Evolutionary conservation across 2,329 filamentous ascomycete genomes (phyloP).

Genomic region (Aspergillus arachidicola): DNA sequence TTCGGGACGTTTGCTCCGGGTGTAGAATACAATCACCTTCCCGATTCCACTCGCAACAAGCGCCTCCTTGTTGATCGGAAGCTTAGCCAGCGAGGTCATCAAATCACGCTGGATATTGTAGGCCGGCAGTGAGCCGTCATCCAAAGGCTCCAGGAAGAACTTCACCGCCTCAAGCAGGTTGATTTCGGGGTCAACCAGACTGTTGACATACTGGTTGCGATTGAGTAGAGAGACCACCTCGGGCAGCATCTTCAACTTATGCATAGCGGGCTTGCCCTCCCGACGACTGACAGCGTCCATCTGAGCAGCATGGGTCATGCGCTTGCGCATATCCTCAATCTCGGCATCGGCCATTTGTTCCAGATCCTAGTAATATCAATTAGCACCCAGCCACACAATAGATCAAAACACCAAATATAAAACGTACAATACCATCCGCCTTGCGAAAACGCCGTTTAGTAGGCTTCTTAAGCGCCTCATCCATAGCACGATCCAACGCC

Average conservation of each 20-base stretch:
- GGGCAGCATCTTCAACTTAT: constrained; percentile 92
- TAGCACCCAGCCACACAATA: background rate
- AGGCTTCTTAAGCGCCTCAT: constrained; percentile 82
- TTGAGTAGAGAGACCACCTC: constrained; percentile 88
- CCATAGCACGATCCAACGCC: constrained; percentile 83
- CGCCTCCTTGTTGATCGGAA: constrained; percentile 89
- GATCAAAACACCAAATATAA: background rate
- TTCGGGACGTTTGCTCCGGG: constrained; percentile 88
- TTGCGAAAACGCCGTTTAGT: constrained; percentile 70
- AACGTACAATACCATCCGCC: constrained; percentile 81
- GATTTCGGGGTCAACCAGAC: constrained; percentile 88
- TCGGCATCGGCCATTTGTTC: constrained; percentile 89
- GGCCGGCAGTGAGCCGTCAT: constrained; percentile 89
- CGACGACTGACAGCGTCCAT: constrained; percentile 82
- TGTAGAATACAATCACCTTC: constrained; percentile 96
- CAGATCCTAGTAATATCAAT: constrained; percentile 64
- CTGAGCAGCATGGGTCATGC: constrained; percentile 89
- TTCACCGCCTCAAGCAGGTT: constrained; percentile 94
- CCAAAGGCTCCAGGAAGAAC: constrained; percentile 94
- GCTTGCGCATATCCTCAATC: constrained; percentile 81
- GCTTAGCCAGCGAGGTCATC: constrained; percentile 74
- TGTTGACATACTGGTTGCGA: constrained; percentile 78
- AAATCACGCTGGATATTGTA: constrained; percentile 98
- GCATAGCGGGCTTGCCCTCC: constrained; percentile 76
- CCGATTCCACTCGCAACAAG: constrained; percentile 90